Base-by-base conservation (phyloP, 2,329 filamentous ascomycete species). In the Aspergillus hortae region DNA sequence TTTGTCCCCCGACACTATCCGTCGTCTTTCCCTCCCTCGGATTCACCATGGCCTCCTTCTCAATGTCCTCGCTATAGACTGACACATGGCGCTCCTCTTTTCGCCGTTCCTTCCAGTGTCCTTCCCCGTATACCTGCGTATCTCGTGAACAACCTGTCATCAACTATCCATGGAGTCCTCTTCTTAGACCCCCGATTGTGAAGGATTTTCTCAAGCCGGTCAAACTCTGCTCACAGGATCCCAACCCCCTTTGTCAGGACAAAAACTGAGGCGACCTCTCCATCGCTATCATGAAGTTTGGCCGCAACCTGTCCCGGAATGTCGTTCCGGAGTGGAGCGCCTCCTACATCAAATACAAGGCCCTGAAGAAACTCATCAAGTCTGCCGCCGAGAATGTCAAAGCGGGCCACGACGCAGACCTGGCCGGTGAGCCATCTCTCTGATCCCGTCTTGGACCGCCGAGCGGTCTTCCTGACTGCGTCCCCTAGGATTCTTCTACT, bases 311-410 rank as follows among this genome's bases (percentile, higher is more conserved):
- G 43, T 62, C 75, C 14, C 71, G 75, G 51, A 78, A 77, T 54
- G 74, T 77, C 51, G 76, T 79, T 25, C 76, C 76, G 11, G 76
- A 79, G 64, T 79, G 76, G 76, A 72, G 75, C 51, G 65, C 72
- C 38, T 69, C 67, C 25, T 80, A 79, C 63, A 79, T 80, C 61
- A 75, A 74, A 53, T 79, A 79, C 66, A 80, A 78, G 57, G 68
- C 70, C 7, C 63, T 97, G 64, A 99, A 99, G 80, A 96, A 94
- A 77, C 83, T 96, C 58, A 92, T 99, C 76, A 97, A 96, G 67
- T 74, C 75, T 64, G 83, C 86, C 11, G 87, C 88, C 32, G 80
- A 84, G 53, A 78, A 82, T 58, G 81, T 83, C 55, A 86, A 85
- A 67, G 79, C 83, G 66, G 88, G 88, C 64, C 82, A 86, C 61